Base-by-base conservation (phyloP, 345 rosid species). In the Eucalyptus decipiens region DNA sequence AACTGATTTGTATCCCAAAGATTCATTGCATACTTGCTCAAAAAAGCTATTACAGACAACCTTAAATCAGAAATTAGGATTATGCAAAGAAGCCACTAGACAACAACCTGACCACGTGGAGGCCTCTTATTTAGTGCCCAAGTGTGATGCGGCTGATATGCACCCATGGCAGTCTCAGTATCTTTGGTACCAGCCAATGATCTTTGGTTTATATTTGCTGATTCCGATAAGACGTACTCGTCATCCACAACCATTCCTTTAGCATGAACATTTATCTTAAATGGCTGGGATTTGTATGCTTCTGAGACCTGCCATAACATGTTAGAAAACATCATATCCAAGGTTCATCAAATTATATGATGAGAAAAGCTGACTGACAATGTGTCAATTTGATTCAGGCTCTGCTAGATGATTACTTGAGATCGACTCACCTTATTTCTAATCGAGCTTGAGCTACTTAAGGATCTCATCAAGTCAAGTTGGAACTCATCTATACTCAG, bases 171-270 rank as follows among this genome's bases (percentile, higher is more conserved):
- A 86, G 93, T 95, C 93, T 97, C 99, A 2, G 99, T 93, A 90
- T 95, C 99, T 91, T 95, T 97, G 8, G 98, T 92, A 47, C 97
- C 98, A 17, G 98, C 98, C 98, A 96, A 93, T 40, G 99, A 97
- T 94, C 98, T 95, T 94, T 97, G 97, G 94, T 97, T 97, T 54
- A 97, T 96, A 93, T 97, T 97, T 45, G 98, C 99, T 86, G 97
- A 97, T 92, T 97, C 98, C 54, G 94, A n/a, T 88, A 97, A 94
- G 40, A 93, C 95, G 90, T 96, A 97, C 92, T 97, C 98, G 42
- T 97, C 99, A 89, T 96, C 99, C 89, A 97, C 97, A 43, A 95
- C 89, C 98, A 97, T 97, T 88, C 99, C 99, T 90, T 95, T 97
- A 58, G 98, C 98, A 89, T 97, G 98, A 76, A 97, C 99, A 67